These are phyloP conservation scores for Phytopythium helicoides DNA, from an alignment of 352 stramenopile species.

Conservation along the genomic window DNA sequence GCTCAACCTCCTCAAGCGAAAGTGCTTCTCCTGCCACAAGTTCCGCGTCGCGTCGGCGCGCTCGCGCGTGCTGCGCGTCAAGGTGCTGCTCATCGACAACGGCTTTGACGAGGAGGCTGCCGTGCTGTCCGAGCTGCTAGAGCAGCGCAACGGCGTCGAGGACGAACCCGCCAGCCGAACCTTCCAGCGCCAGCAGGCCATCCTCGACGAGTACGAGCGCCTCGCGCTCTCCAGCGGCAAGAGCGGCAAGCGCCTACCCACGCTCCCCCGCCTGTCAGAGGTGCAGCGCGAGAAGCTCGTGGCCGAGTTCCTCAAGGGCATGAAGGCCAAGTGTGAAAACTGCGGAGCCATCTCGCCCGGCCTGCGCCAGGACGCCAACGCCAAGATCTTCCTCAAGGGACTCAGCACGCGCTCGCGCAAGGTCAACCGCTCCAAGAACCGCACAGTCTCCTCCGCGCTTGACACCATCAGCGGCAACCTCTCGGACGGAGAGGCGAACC, in stretches of 20 bases:
- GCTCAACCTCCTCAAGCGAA: constrained; percentile 95
- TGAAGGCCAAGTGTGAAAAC: constrained; percentile 96
- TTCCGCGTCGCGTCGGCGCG: constrained; percentile 82
- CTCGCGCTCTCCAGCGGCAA: constrained; percentile 61
- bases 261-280: constrained; percentile 59
- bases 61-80: constrained; percentile 83
- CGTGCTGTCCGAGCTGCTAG: constrained; percentile 72
- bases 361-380: constrained; percentile 96
- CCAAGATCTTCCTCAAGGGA: constrained; percentile 97
- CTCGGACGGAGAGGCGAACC: constrained; percentile 44
- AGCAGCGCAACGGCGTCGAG: constrained; percentile 86
- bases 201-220: constrained; percentile 89
- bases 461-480: constrained; percentile 78
- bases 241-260: constrained; percentile 25
- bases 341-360: constrained; percentile 94
- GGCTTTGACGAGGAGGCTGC: constrained; percentile 83
- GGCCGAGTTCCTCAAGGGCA: constrained; percentile 90
- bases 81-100: constrained; percentile 91
- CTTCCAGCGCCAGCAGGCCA: constrained; percentile 79
- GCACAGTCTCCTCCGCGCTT: constrained; percentile 76
- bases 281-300: constrained; percentile 79
- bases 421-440: constrained; percentile 81
- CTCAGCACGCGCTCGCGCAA: constrained; percentile 79
- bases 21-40: constrained; percentile 99
- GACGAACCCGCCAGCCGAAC: constrained; percentile 71